Conservation (phyloP, 2,329 filamentous ascomycete genomes). For the Trichothecium sympodiale region DNA sequence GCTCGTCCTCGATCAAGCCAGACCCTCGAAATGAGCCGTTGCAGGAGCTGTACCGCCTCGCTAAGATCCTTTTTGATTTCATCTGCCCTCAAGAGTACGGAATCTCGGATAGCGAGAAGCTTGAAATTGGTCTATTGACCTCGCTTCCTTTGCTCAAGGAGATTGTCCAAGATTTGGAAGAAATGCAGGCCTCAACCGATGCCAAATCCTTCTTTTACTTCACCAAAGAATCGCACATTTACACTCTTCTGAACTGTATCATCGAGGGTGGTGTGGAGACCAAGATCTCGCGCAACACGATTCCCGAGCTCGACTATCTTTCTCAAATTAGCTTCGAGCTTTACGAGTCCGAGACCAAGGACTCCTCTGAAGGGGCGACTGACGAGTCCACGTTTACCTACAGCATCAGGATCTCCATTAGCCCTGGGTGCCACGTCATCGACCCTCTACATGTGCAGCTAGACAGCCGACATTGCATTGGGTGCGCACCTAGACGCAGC, state of each 20-base stretch:
- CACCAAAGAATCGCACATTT: conserved; percentile 98
- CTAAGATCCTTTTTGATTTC: conserved; percentile 94
- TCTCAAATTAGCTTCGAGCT: conserved; percentile 97
- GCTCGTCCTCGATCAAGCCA: conserved; percentile 56
- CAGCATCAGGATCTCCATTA: conserved; percentile 91
- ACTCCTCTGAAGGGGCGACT: conserved; percentile 16
- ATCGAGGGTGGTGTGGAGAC: conserved; percentile 93
- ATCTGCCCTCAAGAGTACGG: conserved; percentile 98
- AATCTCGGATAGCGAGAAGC: conserved; percentile 88
- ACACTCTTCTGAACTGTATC: conserved; percentile 95
- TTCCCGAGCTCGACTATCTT: conserved; percentile 93
- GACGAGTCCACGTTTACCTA: conserved; percentile 76
- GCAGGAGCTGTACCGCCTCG: conserved; percentile 83
- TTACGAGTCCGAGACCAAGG: conserved; percentile 81
- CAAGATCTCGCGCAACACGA: conserved; percentile 90
- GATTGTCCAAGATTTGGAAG: conserved; percentile 92
- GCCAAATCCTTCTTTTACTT: conserved; percentile 98
- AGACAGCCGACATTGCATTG: conserved; percentile 92
- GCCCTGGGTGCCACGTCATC: conserved; percentile 90
- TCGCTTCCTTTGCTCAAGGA: conserved; percentile 90
- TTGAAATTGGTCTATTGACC: conserved; percentile 94
- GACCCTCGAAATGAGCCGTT: conserved; percentile 81
- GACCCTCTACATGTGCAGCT: conserved; percentile 94
- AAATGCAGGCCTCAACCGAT: conserved; percentile 88
- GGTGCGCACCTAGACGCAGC: conserved; percentile 80